Conservation (phyloP, 2,329 filamentous ascomycete genomes). For the Teratosphaeria gauchensis region DNA sequence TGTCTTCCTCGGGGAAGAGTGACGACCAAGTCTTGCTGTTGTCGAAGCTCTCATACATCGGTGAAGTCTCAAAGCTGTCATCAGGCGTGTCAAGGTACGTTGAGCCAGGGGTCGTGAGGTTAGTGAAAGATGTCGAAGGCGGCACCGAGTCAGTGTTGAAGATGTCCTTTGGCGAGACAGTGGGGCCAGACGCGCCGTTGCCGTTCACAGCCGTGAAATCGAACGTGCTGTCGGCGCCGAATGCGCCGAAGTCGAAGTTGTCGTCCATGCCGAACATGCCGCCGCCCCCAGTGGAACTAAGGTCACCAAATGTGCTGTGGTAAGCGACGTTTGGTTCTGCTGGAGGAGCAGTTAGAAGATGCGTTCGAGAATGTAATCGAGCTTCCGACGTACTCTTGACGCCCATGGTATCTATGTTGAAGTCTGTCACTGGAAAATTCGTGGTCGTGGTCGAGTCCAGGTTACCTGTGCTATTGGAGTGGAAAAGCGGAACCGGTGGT, state of each 20-base stretch:
- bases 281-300: slow-evolving; percentile 24
- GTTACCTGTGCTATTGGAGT: slow-evolving; percentile 33
- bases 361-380: slow-evolving; percentile 12
- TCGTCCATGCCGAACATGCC: slow-evolving; percentile 16
- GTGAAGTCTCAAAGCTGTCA: slow-evolving; percentile 68
- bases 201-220: slow-evolving; percentile 28
- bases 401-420: slow-evolving; percentile 41
- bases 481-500: slow-evolving; percentile 64
- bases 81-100: slow-evolving; percentile 63
- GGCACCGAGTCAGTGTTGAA: slow-evolving; percentile 67
- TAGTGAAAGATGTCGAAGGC: slow-evolving; percentile 71
- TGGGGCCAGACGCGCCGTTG: slow-evolving; percentile 35
- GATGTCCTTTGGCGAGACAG: slow-evolving; percentile 77
- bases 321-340: slow-evolving; percentile 38
- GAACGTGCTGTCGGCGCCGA: slow-evolving; percentile 22
- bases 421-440: slow-evolving; percentile 25
- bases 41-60: slow-evolving; percentile 53
- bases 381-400: slow-evolving; percentile 40
- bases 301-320: slow-evolving; percentile 37
- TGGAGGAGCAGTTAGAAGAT: slow-evolving; percentile 17
- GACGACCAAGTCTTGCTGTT: slow-evolving; percentile 57
- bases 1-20: slow-evolving; percentile 53
- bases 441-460: slow-evolving; percentile 11
- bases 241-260: slow-evolving; percentile 12
- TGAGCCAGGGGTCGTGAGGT: slow-evolving; percentile 72